phyloP scores from a whole-genome alignment of 441 rosid species.

The Daphne laureola region DNA sequence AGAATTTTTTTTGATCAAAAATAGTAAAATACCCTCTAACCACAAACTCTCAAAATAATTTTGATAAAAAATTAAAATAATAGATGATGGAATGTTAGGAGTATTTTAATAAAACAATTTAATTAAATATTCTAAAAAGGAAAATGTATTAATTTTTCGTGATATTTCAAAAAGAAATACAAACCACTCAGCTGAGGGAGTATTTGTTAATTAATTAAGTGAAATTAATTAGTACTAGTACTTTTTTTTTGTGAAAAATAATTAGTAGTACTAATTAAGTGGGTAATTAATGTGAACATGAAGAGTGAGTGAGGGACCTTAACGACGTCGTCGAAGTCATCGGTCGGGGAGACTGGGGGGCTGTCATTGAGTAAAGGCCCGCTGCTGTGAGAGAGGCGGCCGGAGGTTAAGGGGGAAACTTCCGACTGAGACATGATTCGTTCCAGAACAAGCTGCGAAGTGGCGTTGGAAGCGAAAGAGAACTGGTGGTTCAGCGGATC shows the following conservation, averaged over 20 bases:
- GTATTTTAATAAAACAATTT: too few relatives aligned
- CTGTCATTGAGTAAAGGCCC: constrained; percentile 79
- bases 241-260: constrained; percentile 1
- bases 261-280: not conserved
- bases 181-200: too few relatives aligned
- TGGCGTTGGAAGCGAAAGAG: constrained; percentile 64
- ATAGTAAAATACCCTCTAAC: too few relatives aligned
- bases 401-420: constrained; percentile 83
- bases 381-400: constrained; percentile 90
- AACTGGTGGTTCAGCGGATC: constrained; percentile 47
- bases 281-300: not conserved
- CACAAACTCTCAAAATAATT: too few relatives aligned
- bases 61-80: too few relatives aligned
- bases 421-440: constrained; percentile 94
- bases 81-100: too few relatives aligned
- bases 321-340: constrained; percentile 77
- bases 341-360: constrained; percentile 74
- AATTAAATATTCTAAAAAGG: too few relatives aligned
- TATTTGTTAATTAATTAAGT: too few relatives aligned
- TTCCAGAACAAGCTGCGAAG: constrained; percentile 89
- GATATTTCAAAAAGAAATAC: too few relatives aligned
- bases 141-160: too few relatives aligned
- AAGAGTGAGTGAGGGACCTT: constrained; percentile 36
- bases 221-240: too few relatives aligned
- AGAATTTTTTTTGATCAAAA: too few relatives aligned